These are phyloP conservation scores for Jamesozyma spencerorum DNA, from an alignment of 805 yeast species.

Conservation along the genomic window DNA sequence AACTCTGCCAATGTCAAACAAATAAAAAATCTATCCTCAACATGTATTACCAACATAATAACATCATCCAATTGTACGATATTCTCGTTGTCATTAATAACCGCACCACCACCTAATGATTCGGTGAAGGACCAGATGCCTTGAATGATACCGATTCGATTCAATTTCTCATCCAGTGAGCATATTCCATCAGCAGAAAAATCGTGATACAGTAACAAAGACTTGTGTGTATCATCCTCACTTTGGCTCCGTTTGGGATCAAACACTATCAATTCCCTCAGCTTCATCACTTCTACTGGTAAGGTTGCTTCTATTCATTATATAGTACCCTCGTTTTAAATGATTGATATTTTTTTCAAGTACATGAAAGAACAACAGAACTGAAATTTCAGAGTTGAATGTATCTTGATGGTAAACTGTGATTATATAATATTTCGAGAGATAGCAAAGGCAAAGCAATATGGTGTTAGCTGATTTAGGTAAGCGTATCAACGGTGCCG, in stretches of 20 bases:
- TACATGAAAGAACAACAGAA: background rate
- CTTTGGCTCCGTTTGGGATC: constrained; percentile 30
- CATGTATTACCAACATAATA: constrained; percentile 19
- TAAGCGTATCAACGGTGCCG: constrained; percentile 64
- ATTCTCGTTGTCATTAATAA: constrained; percentile 10
- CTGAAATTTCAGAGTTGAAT: background rate
- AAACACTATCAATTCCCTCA: constrained; percentile 30
- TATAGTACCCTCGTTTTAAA: background rate
- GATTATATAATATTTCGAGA: background rate
- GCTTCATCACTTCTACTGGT: constrained; percentile 5
- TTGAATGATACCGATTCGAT: constrained; percentile 36
- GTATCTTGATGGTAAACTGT: background rate
- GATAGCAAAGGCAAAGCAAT: no score
- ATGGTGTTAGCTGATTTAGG: constrained; percentile 82
- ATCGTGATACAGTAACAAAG: constrained; percentile 31
- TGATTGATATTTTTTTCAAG: background rate
- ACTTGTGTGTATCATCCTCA: constrained; percentile 28
- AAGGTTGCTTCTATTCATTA: no score
- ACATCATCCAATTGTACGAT: constrained; percentile 27
- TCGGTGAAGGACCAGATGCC: constrained; percentile 30
- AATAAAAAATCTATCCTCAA: constrained; percentile 25
- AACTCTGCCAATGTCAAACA: constrained; percentile 13
- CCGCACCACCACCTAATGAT: constrained; percentile 8
- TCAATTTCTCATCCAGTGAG: constrained; percentile 29
- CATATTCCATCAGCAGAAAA: constrained; percentile 13